phyloP scores from a whole-genome alignment of 768 basidiomycete genomes.

The Psilocybe cyanescens region DNA sequence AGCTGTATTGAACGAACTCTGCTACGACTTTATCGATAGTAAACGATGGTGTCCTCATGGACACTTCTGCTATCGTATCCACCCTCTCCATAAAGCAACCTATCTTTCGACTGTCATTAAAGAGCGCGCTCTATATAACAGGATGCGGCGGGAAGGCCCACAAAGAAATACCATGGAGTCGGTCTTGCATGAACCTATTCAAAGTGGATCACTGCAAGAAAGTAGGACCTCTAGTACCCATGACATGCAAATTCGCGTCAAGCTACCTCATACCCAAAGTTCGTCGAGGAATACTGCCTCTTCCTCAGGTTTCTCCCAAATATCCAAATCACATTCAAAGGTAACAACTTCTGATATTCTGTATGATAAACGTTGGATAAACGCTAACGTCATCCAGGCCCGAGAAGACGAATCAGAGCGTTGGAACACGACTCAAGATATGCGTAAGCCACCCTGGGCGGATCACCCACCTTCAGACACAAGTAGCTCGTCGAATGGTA shows the following conservation, averaged over 20 bases:
- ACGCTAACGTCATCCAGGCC: background rate
- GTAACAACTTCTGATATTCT: background rate
- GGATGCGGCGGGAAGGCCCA: conserved; percentile 9
- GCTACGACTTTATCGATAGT: conserved; percentile 30
- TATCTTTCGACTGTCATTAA: conserved; percentile 14
- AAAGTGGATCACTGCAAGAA: background rate
- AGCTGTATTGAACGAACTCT: conserved; percentile 31
- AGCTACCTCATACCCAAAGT: background rate
- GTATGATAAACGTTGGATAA: background rate
- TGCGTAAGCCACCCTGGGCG: conserved; percentile 10
- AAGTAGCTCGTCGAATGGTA: conserved; percentile 5
- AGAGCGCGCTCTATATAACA: conserved; percentile 7
- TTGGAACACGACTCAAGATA: background rate
- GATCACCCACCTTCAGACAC: conserved; percentile 11
- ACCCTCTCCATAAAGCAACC: conserved; percentile 26
- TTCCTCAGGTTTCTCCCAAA: background rate
- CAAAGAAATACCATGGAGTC: background rate
- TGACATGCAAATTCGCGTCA: background rate
- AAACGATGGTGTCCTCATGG: conserved; percentile 22
- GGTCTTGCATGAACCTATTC: background rate
- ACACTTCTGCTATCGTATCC: conserved; percentile 29
- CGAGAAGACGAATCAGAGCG: background rate
- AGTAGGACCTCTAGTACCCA: background rate
- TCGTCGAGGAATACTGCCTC: background rate
- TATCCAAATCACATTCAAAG: background rate